phyloP scores from a whole-genome alignment of 257 asterid genomes.

The Agastache rugosa region DNA sequence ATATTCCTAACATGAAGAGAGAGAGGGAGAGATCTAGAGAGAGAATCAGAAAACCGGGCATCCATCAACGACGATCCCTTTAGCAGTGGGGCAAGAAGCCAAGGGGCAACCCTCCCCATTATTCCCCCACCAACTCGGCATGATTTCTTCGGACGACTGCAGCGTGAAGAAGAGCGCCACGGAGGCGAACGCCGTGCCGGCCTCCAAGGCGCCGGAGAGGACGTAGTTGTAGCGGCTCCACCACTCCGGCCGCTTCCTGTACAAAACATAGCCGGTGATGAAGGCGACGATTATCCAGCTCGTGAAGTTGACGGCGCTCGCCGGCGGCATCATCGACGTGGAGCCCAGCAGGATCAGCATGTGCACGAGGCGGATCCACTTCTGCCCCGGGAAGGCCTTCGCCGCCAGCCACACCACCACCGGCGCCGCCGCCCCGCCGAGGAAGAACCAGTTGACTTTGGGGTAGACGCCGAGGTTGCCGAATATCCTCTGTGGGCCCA shows the following conservation, averaged over 20 bases:
- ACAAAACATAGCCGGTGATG: slow-evolving; percentile 52
- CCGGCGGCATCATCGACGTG: slow-evolving; percentile 62
- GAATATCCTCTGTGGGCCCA: slow-evolving; percentile 61
- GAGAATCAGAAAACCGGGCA: slow-evolving; percentile 41
- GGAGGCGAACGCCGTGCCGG: slow-evolving; percentile 61
- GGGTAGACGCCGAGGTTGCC: slow-evolving; percentile 56
- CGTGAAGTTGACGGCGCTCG: slow-evolving; percentile 57
- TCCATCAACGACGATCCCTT: slow-evolving; percentile 48
- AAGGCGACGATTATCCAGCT: slow-evolving; percentile 54
- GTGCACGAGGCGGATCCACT: slow-evolving; percentile 51
- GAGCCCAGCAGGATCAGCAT: slow-evolving; percentile 57
- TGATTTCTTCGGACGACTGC: slow-evolving; percentile 29
- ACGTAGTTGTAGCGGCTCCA: slow-evolving; percentile 66
- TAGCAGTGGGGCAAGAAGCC: slow-evolving; percentile 61
- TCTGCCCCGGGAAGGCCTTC: slow-evolving; percentile 44
- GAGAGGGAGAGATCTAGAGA: too few species aligned
- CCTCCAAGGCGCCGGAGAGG: slow-evolving; percentile 64
- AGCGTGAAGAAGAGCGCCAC: slow-evolving; percentile 44
- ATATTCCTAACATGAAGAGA: too few species aligned
- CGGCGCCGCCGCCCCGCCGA: slow-evolving; percentile 57
- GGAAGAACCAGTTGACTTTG: slow-evolving; percentile 57
- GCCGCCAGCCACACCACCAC: slow-evolving; percentile 47
- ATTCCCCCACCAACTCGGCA: slow-evolving; percentile 65
- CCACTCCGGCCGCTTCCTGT: slow-evolving; percentile 43
- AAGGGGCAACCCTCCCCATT: slow-evolving; percentile 56